Evolutionary conservation across 805 yeast genomes (phyloP), one percentile per base, ranked within the genome.

Genomic region (Metschnikowia corniflorae): DNA sequence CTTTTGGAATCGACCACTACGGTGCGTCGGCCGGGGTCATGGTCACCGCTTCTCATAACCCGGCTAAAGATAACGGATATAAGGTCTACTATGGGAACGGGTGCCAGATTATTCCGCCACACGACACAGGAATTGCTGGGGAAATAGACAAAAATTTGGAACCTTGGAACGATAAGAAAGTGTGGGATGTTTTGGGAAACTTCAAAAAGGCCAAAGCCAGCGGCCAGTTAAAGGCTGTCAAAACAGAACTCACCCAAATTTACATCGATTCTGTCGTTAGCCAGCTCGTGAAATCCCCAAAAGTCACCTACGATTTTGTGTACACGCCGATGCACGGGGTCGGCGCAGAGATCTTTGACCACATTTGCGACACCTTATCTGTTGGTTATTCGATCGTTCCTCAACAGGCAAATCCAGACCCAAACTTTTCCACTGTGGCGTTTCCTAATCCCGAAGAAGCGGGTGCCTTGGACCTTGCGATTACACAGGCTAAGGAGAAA

Each of bases 261-360:
- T 85, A 83, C 53, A 42, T 72, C 1, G 29, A 50, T 0, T 40
- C 47, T 2, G 42, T 63, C 10, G 33, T 44, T 4, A 14, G 24
- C 2, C 50, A 61, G 9, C 55, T 80, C 34, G 57, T 73, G 5
- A 49, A 46, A n/a, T 35, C 40, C 15, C 20, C 37, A 10, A 25
- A 55, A 29, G 29, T 61, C 2, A 53, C 56, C 40, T 63, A 72
- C 39, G 55, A 70, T 53, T 79, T 82, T 39, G 85, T 88, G 1
- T 91, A 91, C 54, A 91, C 97, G 0, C 95, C 97, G 16, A 80
- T 91, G 82, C 97, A 91, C 58, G 98, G 98, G 7, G 95, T 91
- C 6, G 98, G 98, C 0, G 63, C 69, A 17, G 80, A 78, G 29
- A 73, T 79, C 17, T 79, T 83, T 26, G 52, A 55, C 4, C 54